A percentile compares a stretch with the other conserved stretches of the same genome.
phyloP scores from a whole-genome alignment of 169 alveolate genomes.

The Cyclospora cayetanensis region DNA sequence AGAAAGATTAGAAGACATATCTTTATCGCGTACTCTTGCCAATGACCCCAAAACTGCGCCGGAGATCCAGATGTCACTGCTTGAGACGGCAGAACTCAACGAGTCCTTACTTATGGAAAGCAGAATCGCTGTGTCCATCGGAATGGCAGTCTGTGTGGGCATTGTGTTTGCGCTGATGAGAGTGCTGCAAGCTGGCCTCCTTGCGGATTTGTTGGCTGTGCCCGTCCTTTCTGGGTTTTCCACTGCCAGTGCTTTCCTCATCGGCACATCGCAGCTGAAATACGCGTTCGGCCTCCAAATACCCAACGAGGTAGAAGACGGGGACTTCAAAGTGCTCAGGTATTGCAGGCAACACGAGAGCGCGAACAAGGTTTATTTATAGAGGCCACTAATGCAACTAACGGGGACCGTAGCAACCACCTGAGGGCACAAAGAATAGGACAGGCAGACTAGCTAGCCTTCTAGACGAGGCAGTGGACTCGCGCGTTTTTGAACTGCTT shows the following conservation, averaged over 20 bases:
- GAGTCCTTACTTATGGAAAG: conserved; percentile 8
- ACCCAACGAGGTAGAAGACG: conserved; percentile 66
- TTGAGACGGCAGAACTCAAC: conserved; percentile 7
- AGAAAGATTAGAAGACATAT: conserved; percentile 40
- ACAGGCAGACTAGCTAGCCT: no score
- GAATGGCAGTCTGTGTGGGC: conserved; percentile 64
- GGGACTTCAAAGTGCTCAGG: conserved; percentile 68
- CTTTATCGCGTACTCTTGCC: conserved; percentile 21
- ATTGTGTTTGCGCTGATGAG: conserved; percentile 58
- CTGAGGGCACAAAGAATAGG: no score
- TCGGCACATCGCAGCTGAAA: conserved; percentile 72
- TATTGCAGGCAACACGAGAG: no score
- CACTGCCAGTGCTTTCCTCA: conserved; percentile 73
- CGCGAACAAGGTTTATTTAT: no score
- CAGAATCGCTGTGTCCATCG: conserved; percentile 46
- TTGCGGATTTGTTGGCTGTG: conserved; percentile 72
- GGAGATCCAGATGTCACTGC: conserved; percentile 23
- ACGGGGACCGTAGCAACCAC: no score
- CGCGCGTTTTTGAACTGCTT: neutral
- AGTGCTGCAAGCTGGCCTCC: conserved; percentile 60
- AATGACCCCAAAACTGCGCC: conserved; percentile 8
- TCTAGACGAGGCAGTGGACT: no score
- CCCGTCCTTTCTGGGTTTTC: conserved; percentile 75
- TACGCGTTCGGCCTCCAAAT: conserved; percentile 56
- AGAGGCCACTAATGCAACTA: no score